Base-by-base conservation (phyloP, 2,329 filamentous ascomycete species). In the Verticillium alfalfae region DNA sequence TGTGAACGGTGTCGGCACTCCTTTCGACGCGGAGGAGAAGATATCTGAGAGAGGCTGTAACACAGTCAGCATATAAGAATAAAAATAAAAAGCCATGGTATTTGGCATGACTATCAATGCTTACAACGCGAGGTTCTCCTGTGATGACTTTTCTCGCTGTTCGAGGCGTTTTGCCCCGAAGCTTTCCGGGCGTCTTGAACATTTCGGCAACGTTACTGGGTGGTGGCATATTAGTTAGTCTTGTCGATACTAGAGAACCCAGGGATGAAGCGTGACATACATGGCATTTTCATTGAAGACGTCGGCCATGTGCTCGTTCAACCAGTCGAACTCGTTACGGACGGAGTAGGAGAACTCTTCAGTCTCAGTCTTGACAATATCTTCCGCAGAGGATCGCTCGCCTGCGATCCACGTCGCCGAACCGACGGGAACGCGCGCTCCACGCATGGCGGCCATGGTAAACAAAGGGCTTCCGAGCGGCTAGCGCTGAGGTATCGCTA, bases 261-360 rank as follows among this genome's bases (percentile, higher is more conserved):
- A 26, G 65, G 95, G 98, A 69, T 34, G 65, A 78, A 75, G 66
- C 7, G 10, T 36, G 37, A 84, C 90, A 70, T 85, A 97, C 95
- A 93, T 86, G 76, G 93, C 87, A 71, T 93, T 90, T 69, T 89
- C 88, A 70, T 88, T 89, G 73, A 98, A 96, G 70, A 99, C 92
- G 66, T 96, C 92, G 58, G 87, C 87, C 94, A 99, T 97, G 75
- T 99, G 95, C 78, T 98, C 95, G 71, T 99, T 98, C 69, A 99
- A 81, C 95, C 95, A 99, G 73, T 98, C 93, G 71, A 98, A 81
- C 75, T 99, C 95, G 76, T 98, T 96, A 62, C 91, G 87, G 65
- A 92, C 93, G 36, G 93, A 92, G 77, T 91, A 98, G 54, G 91
- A 87, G 71, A 98, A 96, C 77, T 99, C 96, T 67, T 98, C 94